phyloP scores from a whole-genome alignment of 2,329 filamentous ascomycete species.

The Colletotrichum tropicicola region DNA sequence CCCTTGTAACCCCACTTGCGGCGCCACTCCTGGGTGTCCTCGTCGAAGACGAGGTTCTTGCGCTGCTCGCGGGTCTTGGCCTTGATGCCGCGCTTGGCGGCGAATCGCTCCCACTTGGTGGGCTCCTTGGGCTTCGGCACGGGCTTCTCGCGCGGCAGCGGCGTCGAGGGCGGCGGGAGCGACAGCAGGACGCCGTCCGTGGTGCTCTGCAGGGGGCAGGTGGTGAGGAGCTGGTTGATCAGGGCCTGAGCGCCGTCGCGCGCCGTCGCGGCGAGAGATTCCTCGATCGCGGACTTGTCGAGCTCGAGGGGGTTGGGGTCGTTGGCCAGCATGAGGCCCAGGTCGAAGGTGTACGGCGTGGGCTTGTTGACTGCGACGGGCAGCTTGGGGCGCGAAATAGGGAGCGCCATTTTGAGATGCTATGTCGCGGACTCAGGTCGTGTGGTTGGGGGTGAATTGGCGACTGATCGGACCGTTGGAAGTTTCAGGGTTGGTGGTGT shows the following conservation, averaged over 20 bases:
- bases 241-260: conserved; percentile 92
- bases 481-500: conserved; percentile 2
- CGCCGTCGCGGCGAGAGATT: conserved; percentile 75
- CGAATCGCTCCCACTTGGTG: conserved; percentile 97
- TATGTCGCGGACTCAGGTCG: background rate
- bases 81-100: conserved; percentile 95
- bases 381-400: conserved; percentile 56
- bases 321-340: conserved; percentile 85
- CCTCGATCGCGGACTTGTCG: conserved; percentile 65
- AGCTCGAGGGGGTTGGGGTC: conserved; percentile 85
- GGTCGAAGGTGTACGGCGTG: conserved; percentile 91
- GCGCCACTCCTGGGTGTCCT: conserved; percentile 86
- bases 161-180: conserved; percentile 75
- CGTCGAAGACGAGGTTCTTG: conserved; percentile 82
- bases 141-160: conserved; percentile 90
- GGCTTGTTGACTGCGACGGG: conserved; percentile 79
- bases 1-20: conserved; percentile 96
- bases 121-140: conserved; percentile 82
- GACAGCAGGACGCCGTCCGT: conserved; percentile 77
- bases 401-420: conserved; percentile 43
- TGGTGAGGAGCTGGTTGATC: conserved; percentile 92
- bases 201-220: conserved; percentile 80
- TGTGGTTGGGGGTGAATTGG: background rate
- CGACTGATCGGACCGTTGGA: background rate
- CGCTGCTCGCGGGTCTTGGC: conserved; percentile 83